phyloP scores from a whole-genome alignment of 192 early-diverging fungal genomes.

The Rhizoclosmatium globosum region DNA sequence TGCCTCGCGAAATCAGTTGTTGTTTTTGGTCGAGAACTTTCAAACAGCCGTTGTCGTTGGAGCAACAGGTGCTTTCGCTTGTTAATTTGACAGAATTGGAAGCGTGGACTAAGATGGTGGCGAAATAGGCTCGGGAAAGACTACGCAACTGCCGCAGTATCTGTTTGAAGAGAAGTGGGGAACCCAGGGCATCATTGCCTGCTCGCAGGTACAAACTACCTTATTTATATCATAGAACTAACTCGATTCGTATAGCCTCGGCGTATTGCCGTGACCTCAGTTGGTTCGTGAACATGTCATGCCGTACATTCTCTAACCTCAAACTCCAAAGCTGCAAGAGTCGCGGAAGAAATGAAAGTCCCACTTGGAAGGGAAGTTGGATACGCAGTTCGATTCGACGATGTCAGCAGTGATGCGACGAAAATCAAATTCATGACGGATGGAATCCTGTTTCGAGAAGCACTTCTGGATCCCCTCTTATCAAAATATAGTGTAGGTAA shows the following conservation, averaged over 20 bases:
- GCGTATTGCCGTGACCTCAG: constrained; percentile 35
- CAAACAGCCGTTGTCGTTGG: constrained; percentile 80
- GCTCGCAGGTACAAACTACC: constrained; percentile 67
- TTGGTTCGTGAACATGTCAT: not conserved
- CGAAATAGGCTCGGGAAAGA: constrained; percentile 68
- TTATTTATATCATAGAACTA: not conserved
- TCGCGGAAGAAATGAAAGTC: constrained; percentile 76
- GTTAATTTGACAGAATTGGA: not conserved
- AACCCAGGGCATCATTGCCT: constrained; percentile 68
- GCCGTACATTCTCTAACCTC: not conserved
- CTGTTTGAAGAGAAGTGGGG: constrained; percentile 80
- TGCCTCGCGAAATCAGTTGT: constrained; percentile 58
- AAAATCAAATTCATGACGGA: constrained; percentile 88
- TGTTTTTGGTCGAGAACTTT: constrained; percentile 72
- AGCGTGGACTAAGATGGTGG: not conserved
- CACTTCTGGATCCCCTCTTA: constrained; percentile 77
- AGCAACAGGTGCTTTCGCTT: constrained; percentile 62
- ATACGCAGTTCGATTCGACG: constrained; percentile 82
- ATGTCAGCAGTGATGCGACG: constrained; percentile 60
- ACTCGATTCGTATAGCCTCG: constrained; percentile 20
- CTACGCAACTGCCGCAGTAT: constrained; percentile 86
- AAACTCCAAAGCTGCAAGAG: constrained; percentile 64
- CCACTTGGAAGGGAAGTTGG: constrained; percentile 77
- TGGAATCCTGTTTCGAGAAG: constrained; percentile 84
- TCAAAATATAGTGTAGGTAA: constrained; percentile 69